phyloP scores from a whole-genome alignment of 176 grass and related monocot genomes.

The Leersia perrieri region DNA sequence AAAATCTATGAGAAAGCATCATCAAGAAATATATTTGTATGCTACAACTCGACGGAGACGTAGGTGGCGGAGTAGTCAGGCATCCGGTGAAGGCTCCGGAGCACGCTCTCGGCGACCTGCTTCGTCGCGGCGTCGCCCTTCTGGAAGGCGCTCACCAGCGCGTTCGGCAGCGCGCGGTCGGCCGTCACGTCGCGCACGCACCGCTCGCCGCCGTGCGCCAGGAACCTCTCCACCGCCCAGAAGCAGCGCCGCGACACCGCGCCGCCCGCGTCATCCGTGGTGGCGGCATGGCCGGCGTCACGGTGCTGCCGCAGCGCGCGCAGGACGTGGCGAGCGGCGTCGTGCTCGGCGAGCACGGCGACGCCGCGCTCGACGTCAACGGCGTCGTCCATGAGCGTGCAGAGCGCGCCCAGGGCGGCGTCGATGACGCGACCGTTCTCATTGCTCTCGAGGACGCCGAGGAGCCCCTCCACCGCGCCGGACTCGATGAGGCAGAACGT shows the following conservation, averaged over 20 bases:
- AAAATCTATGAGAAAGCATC: not conserved
- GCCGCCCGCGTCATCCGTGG: not conserved
- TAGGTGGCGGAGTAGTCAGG: constrained; percentile 57
- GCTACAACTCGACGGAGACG: constrained; percentile 45
- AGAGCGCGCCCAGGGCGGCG: constrained; percentile 60
- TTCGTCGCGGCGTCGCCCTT: constrained; percentile 64
- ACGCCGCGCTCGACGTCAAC: constrained; percentile 68
- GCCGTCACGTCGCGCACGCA: constrained; percentile 49
- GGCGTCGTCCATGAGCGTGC: constrained; percentile 71
- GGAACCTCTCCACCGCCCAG: constrained; percentile 78
- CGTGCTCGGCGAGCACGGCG: constrained; percentile 49
- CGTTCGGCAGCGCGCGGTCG: constrained; percentile 56
- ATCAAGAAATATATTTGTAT: not conserved
- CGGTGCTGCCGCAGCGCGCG: constrained; percentile 63
- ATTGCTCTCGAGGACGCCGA: constrained; percentile 54
- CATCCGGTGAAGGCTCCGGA: constrained; percentile 65
- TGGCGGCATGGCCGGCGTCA: not conserved
- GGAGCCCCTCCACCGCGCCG: constrained; percentile 61
- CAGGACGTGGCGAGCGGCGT: constrained; percentile 52
- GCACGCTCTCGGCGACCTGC: constrained; percentile 75
- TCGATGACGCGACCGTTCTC: constrained; percentile 54
- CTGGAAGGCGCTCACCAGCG: constrained; percentile 65
- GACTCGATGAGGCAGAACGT: constrained; percentile 83
- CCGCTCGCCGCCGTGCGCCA: constrained; percentile 55
- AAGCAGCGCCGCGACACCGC: constrained; percentile 55